Evolutionary conservation across 2,329 filamentous ascomycete genomes (phyloP), one percentile per base, ranked within the genome.

Genomic region (Phyllosticta citriasiana): DNA sequence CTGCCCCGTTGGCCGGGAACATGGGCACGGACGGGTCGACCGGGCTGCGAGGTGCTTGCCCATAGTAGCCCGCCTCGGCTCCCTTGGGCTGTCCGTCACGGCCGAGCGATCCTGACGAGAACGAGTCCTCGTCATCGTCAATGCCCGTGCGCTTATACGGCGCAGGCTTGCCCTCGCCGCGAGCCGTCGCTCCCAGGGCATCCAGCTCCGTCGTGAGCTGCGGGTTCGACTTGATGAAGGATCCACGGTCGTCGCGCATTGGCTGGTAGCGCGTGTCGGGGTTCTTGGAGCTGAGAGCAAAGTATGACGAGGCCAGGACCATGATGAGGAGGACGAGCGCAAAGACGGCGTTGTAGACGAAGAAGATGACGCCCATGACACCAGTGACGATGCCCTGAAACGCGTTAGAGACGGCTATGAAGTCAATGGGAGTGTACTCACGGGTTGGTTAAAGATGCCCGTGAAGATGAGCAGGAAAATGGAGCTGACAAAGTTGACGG

Each of bases 191-290:
- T 65, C 89, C 92, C 62, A 97, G 79, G 8, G 92, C 92, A 73
- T 97, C 91, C 57, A 97, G 82, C 76, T 97, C 92, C 7, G 91
- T 96, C 4, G 88, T 90, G 16, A 96, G 79, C 70, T 93, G 87
- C 4, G 89, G 89, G 74, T 94, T 89, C 14, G 91, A 96, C 80
- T 97, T 97, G 85, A 97, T 96, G 78, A 97, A 97, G 9, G 92
- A 97, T 57, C 90, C 91, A 68, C 93, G 88, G 74, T 97, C 93
- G 70, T 97, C 93, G 60, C 88, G 88, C 92, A 97, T 97, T 69
- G 91, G 91, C 75, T 96, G 91, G 76, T 97, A 97, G 64, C 92
- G 87, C 52, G 88, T 90, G 72, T 97, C 93, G 24, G 93, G 93
- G 77, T 97, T 95, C 82, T 95, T 95, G 64, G 90, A 89, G 72